Percentiles rank a stretch among this genome's conserved stretches.
phyloP scores from a whole-genome alignment of 345 rosid species.

The Rhodamnia argentea region DNA sequence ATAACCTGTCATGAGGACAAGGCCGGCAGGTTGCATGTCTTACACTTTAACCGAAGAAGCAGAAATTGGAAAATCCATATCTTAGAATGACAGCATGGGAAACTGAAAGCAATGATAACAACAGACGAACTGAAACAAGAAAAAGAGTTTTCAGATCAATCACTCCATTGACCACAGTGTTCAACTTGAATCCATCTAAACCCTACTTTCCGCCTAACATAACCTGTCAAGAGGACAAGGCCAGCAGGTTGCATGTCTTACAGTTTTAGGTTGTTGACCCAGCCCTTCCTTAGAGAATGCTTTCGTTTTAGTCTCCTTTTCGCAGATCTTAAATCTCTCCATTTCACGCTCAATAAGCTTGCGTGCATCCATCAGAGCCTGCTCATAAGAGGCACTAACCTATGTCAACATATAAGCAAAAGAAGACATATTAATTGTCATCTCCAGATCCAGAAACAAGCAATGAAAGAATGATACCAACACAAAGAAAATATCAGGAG shows the following conservation, averaged over 20 bases:
- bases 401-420: slow-evolving; percentile 21
- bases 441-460: background rate
- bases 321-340: slow-evolving; percentile 98
- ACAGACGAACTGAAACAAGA: background rate
- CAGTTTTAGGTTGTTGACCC: slow-evolving; percentile 99
- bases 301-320: slow-evolving; percentile 98
- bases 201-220: background rate
- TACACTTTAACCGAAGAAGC: background rate
- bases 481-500: background rate
- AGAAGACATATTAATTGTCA: background rate
- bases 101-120: background rate
- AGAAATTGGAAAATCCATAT: background rate
- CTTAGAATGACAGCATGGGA: background rate
- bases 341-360: slow-evolving; percentile 91
- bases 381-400: slow-evolving; percentile 99
- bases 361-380: slow-evolving; percentile 86
- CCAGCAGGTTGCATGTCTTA: slow-evolving; percentile 22
- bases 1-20: background rate
- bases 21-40: background rate
- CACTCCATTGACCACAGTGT: background rate
- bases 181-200: background rate
- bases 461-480: background rate
- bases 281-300: slow-evolving; percentile 99
- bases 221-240: background rate
- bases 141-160: background rate